Base-by-base conservation (phyloP, 1,284 basidiomycete species). In the Stygiomarasmius scandens region DNA sequence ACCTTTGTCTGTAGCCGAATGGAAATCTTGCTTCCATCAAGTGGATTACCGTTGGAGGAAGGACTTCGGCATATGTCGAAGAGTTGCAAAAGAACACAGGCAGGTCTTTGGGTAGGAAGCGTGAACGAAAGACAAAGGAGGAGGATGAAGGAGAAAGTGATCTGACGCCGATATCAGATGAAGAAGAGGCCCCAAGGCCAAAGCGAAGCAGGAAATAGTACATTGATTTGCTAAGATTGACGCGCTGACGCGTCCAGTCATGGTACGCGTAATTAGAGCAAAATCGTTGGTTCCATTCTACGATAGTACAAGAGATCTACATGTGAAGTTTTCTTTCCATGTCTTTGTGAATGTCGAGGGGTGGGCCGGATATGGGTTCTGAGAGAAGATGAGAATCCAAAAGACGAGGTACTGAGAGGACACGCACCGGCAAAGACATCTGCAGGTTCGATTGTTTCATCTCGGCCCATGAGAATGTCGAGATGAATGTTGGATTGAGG, bases 381-480 rank as follows among this genome's bases (percentile, higher is more conserved):
- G 38, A 2, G 36, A 50, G 41, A 32, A 12, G 16, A 22, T 48
- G 51, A 27, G 23, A 22, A 14, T 27, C 12, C 10, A 8, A 8
- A 12, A 38, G 22, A 19, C 29, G 16, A n/a, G 2, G 29, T 2
- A n/a, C n/a, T n/a, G n/a, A n/a, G n/a, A n/a, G n/a, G n/a, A 34
- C 14, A 56, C 82, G 46, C 63, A 91, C 91, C 83, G 43, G 77
- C 71, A 72, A 95, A 91, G 63, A 94, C 79, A 66, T 96, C 93
- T 1, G 74, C 73, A 6, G 86, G 80, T 48, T 90, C 88, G 54
- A 97, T 78, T 19, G 74, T 79, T 72, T 96, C 93, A 70, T 98
- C 95, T 23, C 88, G 85, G 47, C 95, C 95, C 84, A 92, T 90
- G 54, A 98, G 75, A 64, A 97, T 93, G 71, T 98, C 95, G 29